A percentile compares a stretch with the other conserved stretches of the same genome.
Evolutionary conservation across 371 early-diverging fungal species (phyloP).

Genomic region (Mycotypha africana): DNA sequence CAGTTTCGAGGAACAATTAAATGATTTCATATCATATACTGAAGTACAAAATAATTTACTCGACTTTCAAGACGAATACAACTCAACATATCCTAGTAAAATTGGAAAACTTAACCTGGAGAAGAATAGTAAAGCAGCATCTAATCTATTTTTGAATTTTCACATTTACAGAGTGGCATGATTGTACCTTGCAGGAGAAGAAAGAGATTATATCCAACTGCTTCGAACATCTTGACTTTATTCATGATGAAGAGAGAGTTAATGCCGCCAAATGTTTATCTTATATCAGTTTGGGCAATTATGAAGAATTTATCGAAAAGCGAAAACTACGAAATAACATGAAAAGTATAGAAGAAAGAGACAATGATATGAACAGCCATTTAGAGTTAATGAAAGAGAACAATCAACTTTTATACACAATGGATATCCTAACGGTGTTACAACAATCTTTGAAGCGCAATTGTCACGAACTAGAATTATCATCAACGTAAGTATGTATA

Average conservation of each 20-base stretch:
- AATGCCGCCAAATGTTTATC: conserved; percentile 44
- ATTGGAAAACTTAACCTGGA: too few species aligned
- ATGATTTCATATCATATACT: conserved; percentile 65
- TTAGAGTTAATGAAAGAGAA: conserved; percentile 35
- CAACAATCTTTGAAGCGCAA: conserved; percentile 45
- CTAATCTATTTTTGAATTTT: neutral
- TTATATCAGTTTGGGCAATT: conserved; percentile 60
- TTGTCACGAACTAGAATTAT: conserved; percentile 17
- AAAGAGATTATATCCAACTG: conserved; percentile 34
- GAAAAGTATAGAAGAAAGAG: conserved; percentile 3
- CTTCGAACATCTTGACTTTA: conserved; percentile 51
- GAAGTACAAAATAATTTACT: conserved; percentile 30
- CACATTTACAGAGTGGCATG: conserved; percentile 10
- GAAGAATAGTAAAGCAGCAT: too few species aligned
- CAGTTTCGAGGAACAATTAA: conserved; percentile 48
- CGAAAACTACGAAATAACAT: too few species aligned
- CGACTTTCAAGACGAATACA: conserved; percentile 19
- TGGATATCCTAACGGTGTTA: conserved; percentile 46
- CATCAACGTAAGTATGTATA: conserved; percentile 10
- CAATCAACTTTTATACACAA: conserved; percentile 35
- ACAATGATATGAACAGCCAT: conserved; percentile 40
- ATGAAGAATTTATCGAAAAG: too few species aligned
- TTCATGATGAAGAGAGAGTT: conserved; percentile 34
- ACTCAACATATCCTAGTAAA: conserved; percentile 8
- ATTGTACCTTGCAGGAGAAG: conserved; percentile 9